Percentiles rank a stretch among this genome's conserved stretches.
Evolutionary conservation across 164 flowering plant species (phyloP).

Genomic region (Berberis thunbergii): DNA sequence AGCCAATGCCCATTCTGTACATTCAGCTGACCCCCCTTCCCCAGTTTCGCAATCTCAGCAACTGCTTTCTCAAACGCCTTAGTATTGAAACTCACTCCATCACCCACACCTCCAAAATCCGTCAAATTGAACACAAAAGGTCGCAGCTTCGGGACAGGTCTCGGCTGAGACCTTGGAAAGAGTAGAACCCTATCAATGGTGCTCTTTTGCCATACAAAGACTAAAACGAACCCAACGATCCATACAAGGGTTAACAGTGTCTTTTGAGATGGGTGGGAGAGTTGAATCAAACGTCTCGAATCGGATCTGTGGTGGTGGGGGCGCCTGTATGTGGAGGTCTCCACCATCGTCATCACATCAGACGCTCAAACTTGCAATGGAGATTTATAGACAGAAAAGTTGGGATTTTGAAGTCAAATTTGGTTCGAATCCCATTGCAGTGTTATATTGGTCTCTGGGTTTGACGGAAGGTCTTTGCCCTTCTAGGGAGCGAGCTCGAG

Average conservation of each 20-base stretch:
- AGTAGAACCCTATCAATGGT: constrained; percentile 25
- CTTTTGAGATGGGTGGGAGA: constrained; percentile 36
- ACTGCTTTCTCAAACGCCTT: constrained; percentile 80
- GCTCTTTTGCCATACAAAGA: constrained; percentile 59
- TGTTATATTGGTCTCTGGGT: no score
- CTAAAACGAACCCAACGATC: constrained; percentile 42
- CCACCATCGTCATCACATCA: constrained; percentile 27
- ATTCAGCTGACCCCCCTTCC: constrained; percentile 86
- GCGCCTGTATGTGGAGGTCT: constrained; percentile 15
- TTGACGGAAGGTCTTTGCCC: no score
- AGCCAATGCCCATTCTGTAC: constrained; percentile 85
- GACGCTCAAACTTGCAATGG: no score
- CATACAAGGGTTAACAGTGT: constrained; percentile 49
- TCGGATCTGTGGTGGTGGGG: constrained; percentile 33
- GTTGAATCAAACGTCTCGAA: constrained; percentile 29
- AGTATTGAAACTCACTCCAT: constrained; percentile 71
- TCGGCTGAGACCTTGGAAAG: constrained; percentile 23
- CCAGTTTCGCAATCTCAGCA: constrained; percentile 44
- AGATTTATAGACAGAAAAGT: no score
- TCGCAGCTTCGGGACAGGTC: constrained; percentile 46
- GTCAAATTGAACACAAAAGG: constrained; percentile 66
- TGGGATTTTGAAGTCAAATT: no score
- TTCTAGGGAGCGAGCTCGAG: no score
- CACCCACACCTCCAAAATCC: constrained; percentile 91
- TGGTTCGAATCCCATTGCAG: no score